Evolutionary conservation across 1,139 yeast species (phyloP).

Genomic region (Blastobotrys ciferrii): DNA sequence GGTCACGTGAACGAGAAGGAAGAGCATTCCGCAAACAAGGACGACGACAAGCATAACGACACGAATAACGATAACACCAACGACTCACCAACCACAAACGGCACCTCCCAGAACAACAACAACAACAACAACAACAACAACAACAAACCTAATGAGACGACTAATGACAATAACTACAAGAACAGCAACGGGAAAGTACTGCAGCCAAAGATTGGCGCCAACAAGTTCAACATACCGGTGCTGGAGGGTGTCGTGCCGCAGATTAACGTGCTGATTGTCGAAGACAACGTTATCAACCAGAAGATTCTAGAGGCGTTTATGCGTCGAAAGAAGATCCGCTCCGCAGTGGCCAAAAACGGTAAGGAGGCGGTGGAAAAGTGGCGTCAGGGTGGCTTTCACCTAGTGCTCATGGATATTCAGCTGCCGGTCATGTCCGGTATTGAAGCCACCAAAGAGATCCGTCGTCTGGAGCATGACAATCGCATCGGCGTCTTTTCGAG

Average conservation of each 20-base stretch:
- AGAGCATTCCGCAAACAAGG: background rate
- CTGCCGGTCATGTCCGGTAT: conserved; percentile 91
- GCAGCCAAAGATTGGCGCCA: background rate
- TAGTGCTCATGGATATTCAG: conserved; percentile 93
- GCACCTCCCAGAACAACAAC: background rate
- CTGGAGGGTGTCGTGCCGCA: conserved; percentile 55
- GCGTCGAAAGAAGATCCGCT: conserved; percentile 79
- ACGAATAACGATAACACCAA: background rate
- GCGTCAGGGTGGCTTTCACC: conserved; percentile 88
- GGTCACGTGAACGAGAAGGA: background rate
- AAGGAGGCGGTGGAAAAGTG: conserved; percentile 90
- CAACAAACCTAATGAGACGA: background rate
- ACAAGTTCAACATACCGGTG: conserved; percentile 18
- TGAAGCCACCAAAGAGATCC: conserved; percentile 85
- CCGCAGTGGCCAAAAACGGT: conserved; percentile 86
- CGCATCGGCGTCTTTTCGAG: conserved; percentile 76
- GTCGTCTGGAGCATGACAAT: conserved; percentile 77
- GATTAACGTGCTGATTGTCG: conserved; percentile 87
- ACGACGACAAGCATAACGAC: background rate
- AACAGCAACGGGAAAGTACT: background rate
- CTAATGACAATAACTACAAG: background rate
- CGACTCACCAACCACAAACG: background rate
- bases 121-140: background rate
- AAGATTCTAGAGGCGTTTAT: conserved; percentile 90
- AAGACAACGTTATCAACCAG: conserved; percentile 92